Percentiles rank a stretch among this genome's conserved stretches.
Evolutionary conservation across 2,329 filamentous ascomycete genomes (phyloP).

Genomic region (Pestalotiopsis sp.): DNA sequence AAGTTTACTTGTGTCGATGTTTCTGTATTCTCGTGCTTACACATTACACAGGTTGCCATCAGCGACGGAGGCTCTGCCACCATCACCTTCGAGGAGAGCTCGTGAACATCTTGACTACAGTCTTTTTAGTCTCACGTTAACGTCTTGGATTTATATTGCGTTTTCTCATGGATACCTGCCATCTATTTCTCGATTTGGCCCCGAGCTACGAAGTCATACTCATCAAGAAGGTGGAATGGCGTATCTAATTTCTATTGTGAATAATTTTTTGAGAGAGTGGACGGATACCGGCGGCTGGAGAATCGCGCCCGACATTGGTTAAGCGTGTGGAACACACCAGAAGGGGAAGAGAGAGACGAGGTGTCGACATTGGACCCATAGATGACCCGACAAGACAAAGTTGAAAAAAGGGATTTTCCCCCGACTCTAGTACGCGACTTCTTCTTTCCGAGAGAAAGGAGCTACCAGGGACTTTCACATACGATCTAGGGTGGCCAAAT

Average conservation of each 20-base stretch:
- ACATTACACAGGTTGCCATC: constrained; percentile 42
- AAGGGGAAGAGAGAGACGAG: not conserved
- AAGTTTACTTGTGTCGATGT: constrained; percentile 45
- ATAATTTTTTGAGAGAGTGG: constrained; percentile 23
- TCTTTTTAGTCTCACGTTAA: constrained; percentile 21
- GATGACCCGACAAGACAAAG: not conserved
- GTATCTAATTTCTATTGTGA: constrained; percentile 37
- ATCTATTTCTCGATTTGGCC: constrained; percentile 21
- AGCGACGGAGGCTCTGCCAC: constrained; percentile 40
- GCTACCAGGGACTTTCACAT: not conserved
- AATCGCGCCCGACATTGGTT: not conserved
- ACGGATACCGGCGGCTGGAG: not conserved
- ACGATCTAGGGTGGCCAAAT: constrained; percentile 1
- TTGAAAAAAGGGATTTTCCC: not conserved
- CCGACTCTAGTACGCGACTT: not conserved
- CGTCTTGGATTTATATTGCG: constrained; percentile 29
- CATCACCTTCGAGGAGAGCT: constrained; percentile 44
- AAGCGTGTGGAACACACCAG: not conserved
- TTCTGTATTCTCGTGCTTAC: not conserved
- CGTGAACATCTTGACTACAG: constrained; percentile 14
- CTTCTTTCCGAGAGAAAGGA: not conserved
- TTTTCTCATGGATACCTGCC: constrained; percentile 34
- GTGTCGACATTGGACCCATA: not conserved
- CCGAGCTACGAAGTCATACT: constrained; percentile 22
- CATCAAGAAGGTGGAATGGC: constrained; percentile 24